A percentile compares a stretch with the other conserved stretches of the same genome.
phyloP scores from a whole-genome alignment of 2,329 filamentous ascomycete species.

The Leptographium wingfieldii region DNA sequence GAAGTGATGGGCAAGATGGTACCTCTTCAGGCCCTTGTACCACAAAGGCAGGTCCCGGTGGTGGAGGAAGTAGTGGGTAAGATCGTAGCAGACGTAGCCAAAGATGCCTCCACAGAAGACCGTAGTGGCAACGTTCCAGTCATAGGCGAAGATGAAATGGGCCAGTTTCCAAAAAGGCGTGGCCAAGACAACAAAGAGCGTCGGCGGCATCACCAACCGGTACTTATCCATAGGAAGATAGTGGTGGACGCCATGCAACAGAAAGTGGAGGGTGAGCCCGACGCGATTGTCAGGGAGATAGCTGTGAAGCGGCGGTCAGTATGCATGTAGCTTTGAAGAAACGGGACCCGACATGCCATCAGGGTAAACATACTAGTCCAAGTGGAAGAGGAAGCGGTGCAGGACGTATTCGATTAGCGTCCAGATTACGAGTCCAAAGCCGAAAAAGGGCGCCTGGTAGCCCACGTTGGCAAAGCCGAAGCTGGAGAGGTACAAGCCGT shows the following conservation, averaged over 20 bases:
- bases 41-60: constrained; percentile 83
- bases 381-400: constrained; percentile 85
- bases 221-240: constrained; percentile 99
- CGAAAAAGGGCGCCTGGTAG: constrained; percentile 48
- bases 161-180: constrained; percentile 88
- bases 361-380: constrained; percentile 62
- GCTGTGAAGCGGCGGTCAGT: constrained; percentile 29
- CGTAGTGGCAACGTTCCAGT: constrained; percentile 69
- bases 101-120: constrained; percentile 87
- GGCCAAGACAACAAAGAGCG: constrained; percentile 72
- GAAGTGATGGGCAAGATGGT: constrained; percentile 94
- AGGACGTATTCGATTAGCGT: constrained; percentile 79
- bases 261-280: constrained; percentile 77
- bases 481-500: constrained; percentile 55
- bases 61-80: constrained; percentile 98
- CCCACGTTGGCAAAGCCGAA: constrained; percentile 42
- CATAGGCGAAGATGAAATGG: constrained; percentile 66
- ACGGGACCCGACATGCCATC: neutral
- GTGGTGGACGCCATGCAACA: constrained; percentile 94
- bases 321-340: neutral
- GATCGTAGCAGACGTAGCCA: constrained; percentile 89
- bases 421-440: constrained; percentile 67
- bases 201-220: constrained; percentile 91
- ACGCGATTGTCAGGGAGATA: constrained; percentile 84
- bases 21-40: constrained; percentile 91